These are phyloP conservation scores for Puccinia triticina DNA, from an alignment of 1,284 basidiomycete genomes.

Conservation along the genomic window DNA sequence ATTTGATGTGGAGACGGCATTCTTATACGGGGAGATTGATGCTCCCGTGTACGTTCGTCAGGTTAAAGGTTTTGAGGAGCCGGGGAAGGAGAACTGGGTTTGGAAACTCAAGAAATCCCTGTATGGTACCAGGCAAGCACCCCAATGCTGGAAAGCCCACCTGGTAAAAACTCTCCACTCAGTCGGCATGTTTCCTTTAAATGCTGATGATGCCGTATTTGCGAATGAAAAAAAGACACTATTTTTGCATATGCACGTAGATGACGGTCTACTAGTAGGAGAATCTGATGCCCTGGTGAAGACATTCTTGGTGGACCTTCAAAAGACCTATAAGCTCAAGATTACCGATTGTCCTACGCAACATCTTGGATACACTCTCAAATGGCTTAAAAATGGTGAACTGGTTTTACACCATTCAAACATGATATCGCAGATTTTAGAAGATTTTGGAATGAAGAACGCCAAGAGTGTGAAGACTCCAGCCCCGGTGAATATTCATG, in stretches of 20 bases:
- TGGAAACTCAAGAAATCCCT: neutral
- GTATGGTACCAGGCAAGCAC: conserved; percentile 17
- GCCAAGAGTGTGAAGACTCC: neutral
- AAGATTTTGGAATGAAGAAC: neutral
- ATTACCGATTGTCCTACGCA: neutral
- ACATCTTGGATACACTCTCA: neutral
- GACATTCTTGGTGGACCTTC: neutral
- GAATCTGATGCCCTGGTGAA: neutral
- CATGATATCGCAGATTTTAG: neutral
- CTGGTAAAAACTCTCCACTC: neutral
- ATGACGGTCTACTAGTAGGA: neutral
- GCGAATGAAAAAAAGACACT: neutral
- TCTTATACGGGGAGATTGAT: too few relatives aligned
- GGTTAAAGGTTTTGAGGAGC: too few relatives aligned
- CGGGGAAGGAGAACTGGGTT: neutral
- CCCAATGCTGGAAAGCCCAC: neutral
- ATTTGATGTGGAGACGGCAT: too few relatives aligned
- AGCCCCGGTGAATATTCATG: neutral
- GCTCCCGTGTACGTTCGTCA: too few relatives aligned
- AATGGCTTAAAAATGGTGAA: neutral
- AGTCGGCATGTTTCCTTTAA: neutral
- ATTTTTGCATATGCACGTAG: neutral
- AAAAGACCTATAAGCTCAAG: conserved; percentile 8
- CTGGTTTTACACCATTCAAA: conserved; percentile 2
- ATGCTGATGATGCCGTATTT: neutral